Evolutionary conservation across 495 filamentous ascomycete species (phyloP).

Genomic region (Lineolata rhizophorae): DNA sequence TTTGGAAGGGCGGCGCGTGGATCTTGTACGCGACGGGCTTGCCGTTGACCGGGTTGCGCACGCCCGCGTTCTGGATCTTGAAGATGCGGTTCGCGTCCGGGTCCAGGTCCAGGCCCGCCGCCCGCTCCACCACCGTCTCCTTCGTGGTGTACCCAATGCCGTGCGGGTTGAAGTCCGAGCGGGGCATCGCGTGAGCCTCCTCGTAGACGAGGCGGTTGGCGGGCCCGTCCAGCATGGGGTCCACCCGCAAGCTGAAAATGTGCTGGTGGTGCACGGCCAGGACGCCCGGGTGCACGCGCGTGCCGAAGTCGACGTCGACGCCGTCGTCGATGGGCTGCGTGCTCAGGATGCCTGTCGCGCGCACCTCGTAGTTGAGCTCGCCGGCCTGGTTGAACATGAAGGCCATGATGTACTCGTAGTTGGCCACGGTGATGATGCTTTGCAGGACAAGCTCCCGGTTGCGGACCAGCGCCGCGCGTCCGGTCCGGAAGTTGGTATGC

Average conservation of each 20-base stretch:
- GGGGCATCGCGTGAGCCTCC: constrained; percentile 50
- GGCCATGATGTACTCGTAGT: constrained; percentile 52
- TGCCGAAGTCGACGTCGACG: constrained; percentile 50
- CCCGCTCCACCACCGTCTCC: constrained; percentile 35
- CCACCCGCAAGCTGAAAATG: constrained; percentile 72
- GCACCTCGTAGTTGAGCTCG: constrained; percentile 55
- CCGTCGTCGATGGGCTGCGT: constrained; percentile 62
- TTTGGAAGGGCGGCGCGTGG: constrained; percentile 50
- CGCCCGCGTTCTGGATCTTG: constrained; percentile 52
- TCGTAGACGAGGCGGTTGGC: constrained; percentile 48
- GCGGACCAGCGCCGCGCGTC: constrained; percentile 40
- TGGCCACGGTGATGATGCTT: constrained; percentile 37
- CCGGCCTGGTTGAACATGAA: constrained; percentile 76
- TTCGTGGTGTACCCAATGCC: constrained; percentile 51
- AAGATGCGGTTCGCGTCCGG: constrained; percentile 42
- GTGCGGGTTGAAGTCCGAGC: constrained; percentile 56
- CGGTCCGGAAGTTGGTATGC: constrained; percentile 62
- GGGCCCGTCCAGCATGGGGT: constrained; percentile 57
- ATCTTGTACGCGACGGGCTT: constrained; percentile 67
- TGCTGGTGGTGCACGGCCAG: constrained; percentile 66
- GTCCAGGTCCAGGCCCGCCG: constrained; percentile 43
- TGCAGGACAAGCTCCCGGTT: constrained; percentile 50
- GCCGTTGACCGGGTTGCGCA: constrained; percentile 42
- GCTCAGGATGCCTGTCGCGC: constrained; percentile 66
- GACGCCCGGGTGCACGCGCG: constrained; percentile 68